Percentiles rank a stretch among this genome's conserved stretches.
These are phyloP conservation scores for Zymoseptoria pseudotritici DNA, from an alignment of 2,329 filamentous ascomycete species.

Conservation along the genomic window DNA sequence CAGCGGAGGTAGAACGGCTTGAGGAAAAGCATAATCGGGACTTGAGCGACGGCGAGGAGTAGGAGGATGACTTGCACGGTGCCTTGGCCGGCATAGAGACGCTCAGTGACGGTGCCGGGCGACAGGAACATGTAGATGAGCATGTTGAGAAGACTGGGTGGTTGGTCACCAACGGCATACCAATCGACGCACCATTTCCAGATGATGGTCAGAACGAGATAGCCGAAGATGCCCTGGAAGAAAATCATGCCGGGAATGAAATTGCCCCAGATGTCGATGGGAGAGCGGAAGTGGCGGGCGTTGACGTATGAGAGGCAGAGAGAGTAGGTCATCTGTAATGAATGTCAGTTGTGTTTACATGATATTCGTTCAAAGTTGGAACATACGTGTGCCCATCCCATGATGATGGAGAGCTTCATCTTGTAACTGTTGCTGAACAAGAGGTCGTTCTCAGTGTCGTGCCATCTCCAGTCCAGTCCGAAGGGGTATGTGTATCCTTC, in stretches of 20 bases:
- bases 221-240: slow-evolving; percentile 98
- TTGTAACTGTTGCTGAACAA: slow-evolving; percentile 98
- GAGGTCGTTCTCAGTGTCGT: slow-evolving; percentile 88
- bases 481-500: slow-evolving; percentile 85
- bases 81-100: slow-evolving; percentile 71
- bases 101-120: slow-evolving; percentile 66
- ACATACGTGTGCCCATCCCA: slow-evolving; percentile 78
- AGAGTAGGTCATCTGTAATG: slow-evolving; percentile 82
- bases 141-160: slow-evolving; percentile 94
- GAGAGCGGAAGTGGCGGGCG: slow-evolving; percentile 86
- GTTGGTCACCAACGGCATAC: slow-evolving; percentile 56
- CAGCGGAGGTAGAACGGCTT: slow-evolving; percentile 93
- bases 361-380: too few relatives aligned
- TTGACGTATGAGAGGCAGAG: slow-evolving; percentile 90
- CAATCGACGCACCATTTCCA: slow-evolving; percentile 97
- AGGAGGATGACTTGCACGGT: slow-evolving; percentile 70
- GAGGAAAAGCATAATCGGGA: slow-evolving; percentile 83
- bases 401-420: slow-evolving; percentile 98
- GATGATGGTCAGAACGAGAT: slow-evolving; percentile 85
- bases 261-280: slow-evolving; percentile 94
- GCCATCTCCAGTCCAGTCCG: slow-evolving; percentile 93
- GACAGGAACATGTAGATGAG: slow-evolving; percentile 98
- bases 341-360: background rate
- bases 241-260: slow-evolving; percentile 98
- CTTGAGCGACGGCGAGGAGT: slow-evolving; percentile 74